Conservation (phyloP, 495 filamentous ascomycete species). For the Hypoxylon cercidicola region DNA sequence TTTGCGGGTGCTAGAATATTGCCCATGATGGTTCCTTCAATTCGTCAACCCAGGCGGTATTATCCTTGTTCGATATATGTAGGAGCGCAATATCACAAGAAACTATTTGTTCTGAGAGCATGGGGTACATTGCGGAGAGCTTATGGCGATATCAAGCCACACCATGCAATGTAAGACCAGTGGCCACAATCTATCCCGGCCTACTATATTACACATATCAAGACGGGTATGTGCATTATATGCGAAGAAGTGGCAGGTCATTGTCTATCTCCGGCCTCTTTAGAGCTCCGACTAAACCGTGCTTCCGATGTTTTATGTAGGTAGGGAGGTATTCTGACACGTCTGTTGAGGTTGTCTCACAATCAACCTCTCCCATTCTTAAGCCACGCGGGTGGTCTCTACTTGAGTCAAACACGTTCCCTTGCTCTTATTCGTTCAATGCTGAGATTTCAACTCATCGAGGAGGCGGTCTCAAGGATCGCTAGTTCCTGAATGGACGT, state of each 20-base stretch:
- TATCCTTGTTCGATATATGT: too few species aligned
- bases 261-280: too few species aligned
- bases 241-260: neutral
- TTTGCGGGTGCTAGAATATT: too few species aligned
- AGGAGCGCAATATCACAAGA: too few species aligned
- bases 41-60: too few species aligned
- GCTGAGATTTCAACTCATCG: neutral
- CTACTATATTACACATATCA: constrained; percentile 2
- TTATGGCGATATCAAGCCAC: neutral
- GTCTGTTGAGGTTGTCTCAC: constrained; percentile 15
- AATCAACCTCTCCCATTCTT: constrained; percentile 1
- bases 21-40: too few species aligned
- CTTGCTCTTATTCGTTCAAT: neutral
- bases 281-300: too few species aligned
- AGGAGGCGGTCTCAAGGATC: neutral
- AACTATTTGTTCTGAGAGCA: too few species aligned
- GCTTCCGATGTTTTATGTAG: neutral
- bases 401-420: neutral
- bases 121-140: neutral
- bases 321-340: neutral
- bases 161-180: constrained; percentile 4
- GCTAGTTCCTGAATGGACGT: neutral
- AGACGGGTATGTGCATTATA: constrained; percentile 25
- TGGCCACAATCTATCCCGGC: neutral
- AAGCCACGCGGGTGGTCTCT: constrained; percentile 2